A percentile compares a stretch with the other conserved stretches of the same genome.
Conservation (phyloP, 2,329 filamentous ascomycete species). For the Venturia nashicola region DNA sequence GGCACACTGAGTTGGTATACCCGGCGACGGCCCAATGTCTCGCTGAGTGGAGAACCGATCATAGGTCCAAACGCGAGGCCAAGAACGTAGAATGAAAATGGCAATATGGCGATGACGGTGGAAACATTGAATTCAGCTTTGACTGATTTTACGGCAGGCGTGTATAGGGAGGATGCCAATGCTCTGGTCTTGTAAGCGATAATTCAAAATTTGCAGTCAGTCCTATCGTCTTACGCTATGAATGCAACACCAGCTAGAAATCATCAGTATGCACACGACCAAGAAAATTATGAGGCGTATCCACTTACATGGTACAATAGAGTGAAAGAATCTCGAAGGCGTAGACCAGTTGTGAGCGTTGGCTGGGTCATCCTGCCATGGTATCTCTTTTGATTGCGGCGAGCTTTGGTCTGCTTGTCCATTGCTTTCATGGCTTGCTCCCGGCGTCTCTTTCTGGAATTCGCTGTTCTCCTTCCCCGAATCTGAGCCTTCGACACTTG, state of each 20-base stretch:
- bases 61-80: conserved; percentile 57
- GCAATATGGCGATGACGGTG: conserved; percentile 13
- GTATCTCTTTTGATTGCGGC: not conserved
- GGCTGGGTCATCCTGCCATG: conserved; percentile 8
- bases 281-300: not conserved
- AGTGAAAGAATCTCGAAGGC: not conserved
- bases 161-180: conserved; percentile 9
- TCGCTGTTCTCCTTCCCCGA: not conserved
- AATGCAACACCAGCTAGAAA: conserved; percentile 5
- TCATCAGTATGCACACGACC: not conserved
- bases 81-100: conserved; percentile 16
- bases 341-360: conserved; percentile 11
- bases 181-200: not conserved
- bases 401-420: not conserved
- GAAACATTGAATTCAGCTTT: conserved; percentile 14
- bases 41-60: conserved; percentile 61
- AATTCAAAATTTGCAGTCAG: not conserved
- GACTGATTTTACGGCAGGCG: conserved; percentile 8
- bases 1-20: conserved; percentile 58
- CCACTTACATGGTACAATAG: not conserved
- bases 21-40: conserved; percentile 54
- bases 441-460: not conserved
- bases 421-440: not conserved
- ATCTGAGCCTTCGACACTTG: not conserved
- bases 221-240: not conserved